Base-by-base conservation (phyloP, 495 filamentous ascomycete genomes). In the Chaetomium tenue region DNA sequence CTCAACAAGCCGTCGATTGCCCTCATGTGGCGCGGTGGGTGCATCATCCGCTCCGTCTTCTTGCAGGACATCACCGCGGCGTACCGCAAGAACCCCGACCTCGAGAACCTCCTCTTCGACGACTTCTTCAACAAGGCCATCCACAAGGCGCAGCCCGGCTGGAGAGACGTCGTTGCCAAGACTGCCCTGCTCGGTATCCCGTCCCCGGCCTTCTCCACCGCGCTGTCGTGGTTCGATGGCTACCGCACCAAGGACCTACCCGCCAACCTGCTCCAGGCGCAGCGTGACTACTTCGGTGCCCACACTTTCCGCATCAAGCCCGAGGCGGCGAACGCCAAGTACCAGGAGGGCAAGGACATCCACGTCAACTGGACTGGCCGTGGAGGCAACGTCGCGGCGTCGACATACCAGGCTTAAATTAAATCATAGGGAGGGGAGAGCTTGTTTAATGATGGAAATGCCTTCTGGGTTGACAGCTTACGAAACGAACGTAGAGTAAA, bases 21-120 rank as follows among this genome's bases (percentile, higher is more conserved):
- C 66, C 88, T 98, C 75, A 98, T 98, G 94, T 98, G 94, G 94
- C 91, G 94, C 77, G 94, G 94, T 80, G 94, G 94, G 64, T 98
- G 94, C 88, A 98, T 98, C 76, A 98, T 98, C 81, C 94, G 94
- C 79, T 98, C 95, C 67, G 94, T 98, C 75, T 98, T 98, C 91
- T 82, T 98, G 65, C 97, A 97, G 85, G 93, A 98, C 76, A 98
- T 98, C 82, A 98, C 95, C 67, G 88, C 87, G 61, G 94, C 94
- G 53, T 98, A 97, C 86, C 92, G 94, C 79, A 87, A 85, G 55
- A 87, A 97, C 83, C 90, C 92, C 56, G 91, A 98, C 63, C 88
- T 98, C 53, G 91, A 98, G 87, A 98, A 98, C 83, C 83, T 98
- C 63, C 84, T 98, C 68, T 98, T 98, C 79, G 90, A 97, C 74